phyloP scores from a whole-genome alignment of 352 stramenopile species.

The Phytophthora rubi region DNA sequence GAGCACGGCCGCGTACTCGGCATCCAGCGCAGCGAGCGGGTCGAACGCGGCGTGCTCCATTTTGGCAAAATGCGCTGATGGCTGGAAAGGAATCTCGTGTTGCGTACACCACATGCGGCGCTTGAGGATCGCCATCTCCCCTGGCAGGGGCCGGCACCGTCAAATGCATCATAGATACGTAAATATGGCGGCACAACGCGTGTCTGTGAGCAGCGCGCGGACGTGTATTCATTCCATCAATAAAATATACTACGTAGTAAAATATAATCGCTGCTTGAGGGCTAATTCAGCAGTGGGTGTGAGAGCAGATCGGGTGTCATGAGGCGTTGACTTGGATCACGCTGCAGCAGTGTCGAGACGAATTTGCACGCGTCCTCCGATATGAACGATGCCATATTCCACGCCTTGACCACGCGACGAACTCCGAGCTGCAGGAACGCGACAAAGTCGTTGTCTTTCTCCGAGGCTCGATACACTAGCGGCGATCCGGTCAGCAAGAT shows the following conservation, averaged over 20 bases:
- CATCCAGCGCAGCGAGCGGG: slow-evolving; percentile 60
- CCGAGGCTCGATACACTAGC: slow-evolving; percentile 38
- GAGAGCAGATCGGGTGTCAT: slow-evolving; percentile 37
- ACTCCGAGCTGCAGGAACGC: slow-evolving; percentile 46
- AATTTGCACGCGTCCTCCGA: slow-evolving; percentile 33
- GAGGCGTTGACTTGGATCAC: slow-evolving; percentile 38
- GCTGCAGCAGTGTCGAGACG: slow-evolving; percentile 43
- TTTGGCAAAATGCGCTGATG: slow-evolving; percentile 2
- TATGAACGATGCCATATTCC: slow-evolving; percentile 44
- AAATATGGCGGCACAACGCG: no score
- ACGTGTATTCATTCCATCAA: neutral
- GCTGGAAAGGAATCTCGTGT: neutral
- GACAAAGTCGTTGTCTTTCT: slow-evolving; percentile 40
- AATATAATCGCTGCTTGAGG: neutral
- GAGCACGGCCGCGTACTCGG: slow-evolving; percentile 68
- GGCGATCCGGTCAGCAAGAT: slow-evolving; percentile 67
- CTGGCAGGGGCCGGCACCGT: neutral
- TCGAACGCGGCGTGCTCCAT: slow-evolving; percentile 49
- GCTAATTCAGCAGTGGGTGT: slow-evolving; percentile 19
- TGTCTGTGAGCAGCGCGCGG: neutral
- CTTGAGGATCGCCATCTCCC: slow-evolving; percentile 1
- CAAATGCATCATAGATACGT: neutral
- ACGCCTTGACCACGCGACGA: slow-evolving; percentile 51
- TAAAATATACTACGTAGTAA: neutral
- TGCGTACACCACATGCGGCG: neutral